These are phyloP conservation scores for Candida silvicultrix DNA, from an alignment of 805 yeast species.

Conservation along the genomic window DNA sequence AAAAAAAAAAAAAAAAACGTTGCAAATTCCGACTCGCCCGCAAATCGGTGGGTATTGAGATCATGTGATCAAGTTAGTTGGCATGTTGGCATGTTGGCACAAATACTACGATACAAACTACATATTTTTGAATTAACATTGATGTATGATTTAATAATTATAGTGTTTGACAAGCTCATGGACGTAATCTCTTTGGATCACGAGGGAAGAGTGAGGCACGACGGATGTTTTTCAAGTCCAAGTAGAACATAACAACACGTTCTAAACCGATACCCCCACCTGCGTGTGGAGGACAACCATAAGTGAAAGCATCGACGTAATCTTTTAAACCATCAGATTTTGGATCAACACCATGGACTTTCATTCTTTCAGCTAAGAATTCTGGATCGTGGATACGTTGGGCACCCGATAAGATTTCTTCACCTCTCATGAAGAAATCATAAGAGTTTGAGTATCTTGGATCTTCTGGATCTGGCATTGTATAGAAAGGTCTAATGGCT, in stretches of 20 bases:
- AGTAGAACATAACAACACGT: conserved; percentile 97
- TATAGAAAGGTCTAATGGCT: conserved; percentile 95
- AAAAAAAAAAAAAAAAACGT: no score
- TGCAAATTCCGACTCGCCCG: no score
- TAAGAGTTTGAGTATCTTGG: conserved; percentile 93
- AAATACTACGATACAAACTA: not conserved
- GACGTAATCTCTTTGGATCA: conserved; percentile 92
- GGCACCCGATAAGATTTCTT: conserved; percentile 98
- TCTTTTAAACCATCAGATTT: conserved; percentile 78
- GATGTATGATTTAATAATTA: no score
- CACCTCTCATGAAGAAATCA: conserved; percentile 99
- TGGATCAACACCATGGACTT: conserved; percentile 77
- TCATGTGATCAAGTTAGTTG: no score
- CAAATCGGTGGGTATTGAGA: no score
- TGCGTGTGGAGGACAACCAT: conserved; percentile 98
- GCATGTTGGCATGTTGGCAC: no score
- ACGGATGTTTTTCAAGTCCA: conserved; percentile 94
- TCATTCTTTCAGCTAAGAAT: conserved; percentile 75
- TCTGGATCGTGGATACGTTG: conserved; percentile 97
- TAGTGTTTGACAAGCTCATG: conserved; percentile 46
- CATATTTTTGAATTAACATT: not conserved
- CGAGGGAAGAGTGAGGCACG: conserved; percentile 99
- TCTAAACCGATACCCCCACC: conserved; percentile 99
- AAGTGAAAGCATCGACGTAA: conserved; percentile 86
- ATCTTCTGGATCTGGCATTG: conserved; percentile 96